Percentiles rank a stretch among this genome's conserved stretches.
Conservation (phyloP, 1,284 basidiomycete species). For the Sporisorium reilianum region DNA sequence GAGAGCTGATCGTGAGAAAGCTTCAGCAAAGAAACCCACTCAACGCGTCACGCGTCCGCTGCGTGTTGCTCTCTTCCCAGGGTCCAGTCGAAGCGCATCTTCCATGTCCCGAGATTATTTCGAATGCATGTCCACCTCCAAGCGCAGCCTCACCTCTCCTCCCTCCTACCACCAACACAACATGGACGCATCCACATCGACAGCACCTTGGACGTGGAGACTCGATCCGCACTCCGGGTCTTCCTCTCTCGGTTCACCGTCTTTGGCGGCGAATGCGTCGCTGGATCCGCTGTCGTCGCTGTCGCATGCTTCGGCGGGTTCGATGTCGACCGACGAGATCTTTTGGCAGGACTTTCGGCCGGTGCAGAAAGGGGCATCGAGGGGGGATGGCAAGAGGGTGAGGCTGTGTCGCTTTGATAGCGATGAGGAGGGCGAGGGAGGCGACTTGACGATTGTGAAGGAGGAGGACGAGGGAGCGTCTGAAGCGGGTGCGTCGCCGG, state of each 20-base stretch:
- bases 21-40: neutral
- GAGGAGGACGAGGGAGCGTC: neutral
- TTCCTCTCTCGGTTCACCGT: constrained; percentile 16
- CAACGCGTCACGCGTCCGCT: constrained; percentile 32
- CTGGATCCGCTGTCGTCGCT: constrained; percentile 27
- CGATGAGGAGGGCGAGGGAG: neutral
- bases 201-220: constrained; percentile 30
- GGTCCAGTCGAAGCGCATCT: constrained; percentile 12
- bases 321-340: constrained; percentile 14
- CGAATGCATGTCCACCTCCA: neutral
- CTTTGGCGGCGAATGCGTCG: constrained; percentile 10
- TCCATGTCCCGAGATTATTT: constrained; percentile 4
- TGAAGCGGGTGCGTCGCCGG: neutral
- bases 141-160: neutral
- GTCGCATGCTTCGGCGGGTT: neutral
- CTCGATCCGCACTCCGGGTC: constrained; percentile 20
- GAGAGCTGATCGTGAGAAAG: too few species aligned
- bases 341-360: constrained; percentile 34
- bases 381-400: constrained; percentile 8
- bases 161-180: neutral
- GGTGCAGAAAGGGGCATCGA: neutral
- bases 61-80: constrained; percentile 21
- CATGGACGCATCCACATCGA: neutral
- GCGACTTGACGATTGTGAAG: constrained; percentile 8
- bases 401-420: constrained; percentile 30